A percentile compares a stretch with the other conserved stretches of the same genome.
These are phyloP conservation scores for Diaporthe aspalathi DNA, from an alignment of 2,329 filamentous ascomycete species.

Conservation along the genomic window DNA sequence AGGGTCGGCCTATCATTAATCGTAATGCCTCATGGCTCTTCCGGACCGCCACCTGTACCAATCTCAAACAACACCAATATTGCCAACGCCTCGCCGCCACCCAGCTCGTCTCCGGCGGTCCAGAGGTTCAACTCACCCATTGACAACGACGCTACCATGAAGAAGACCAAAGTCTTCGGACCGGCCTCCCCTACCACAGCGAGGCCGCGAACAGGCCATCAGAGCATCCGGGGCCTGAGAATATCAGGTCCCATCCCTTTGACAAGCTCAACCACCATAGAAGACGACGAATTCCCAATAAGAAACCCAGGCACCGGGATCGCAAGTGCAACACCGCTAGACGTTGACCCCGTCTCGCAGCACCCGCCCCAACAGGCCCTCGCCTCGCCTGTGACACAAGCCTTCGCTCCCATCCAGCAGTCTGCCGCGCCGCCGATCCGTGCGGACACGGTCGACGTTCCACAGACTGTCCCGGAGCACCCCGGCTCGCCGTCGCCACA, in stretches of 20 bases:
- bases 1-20: slow-evolving; percentile 35
- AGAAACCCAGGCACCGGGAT: slow-evolving; percentile 56
- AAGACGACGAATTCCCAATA: slow-evolving; percentile 67
- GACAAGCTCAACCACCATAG: slow-evolving; percentile 50
- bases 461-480: slow-evolving; percentile 39
- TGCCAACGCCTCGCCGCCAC: slow-evolving; percentile 30
- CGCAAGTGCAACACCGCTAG: slow-evolving; percentile 47
- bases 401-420: slow-evolving; percentile 30
- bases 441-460: slow-evolving; percentile 40
- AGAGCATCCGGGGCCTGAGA: slow-evolving; percentile 64
- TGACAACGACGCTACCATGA: slow-evolving; percentile 32
- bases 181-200: slow-evolving; percentile 49
- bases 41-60: slow-evolving; percentile 42
- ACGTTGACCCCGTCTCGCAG: slow-evolving; percentile 34
- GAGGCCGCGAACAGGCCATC: slow-evolving; percentile 54
- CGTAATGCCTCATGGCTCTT: slow-evolving; percentile 45
- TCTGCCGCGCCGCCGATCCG: slow-evolving; percentile 33
- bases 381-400: slow-evolving; percentile 34
- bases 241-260: slow-evolving; percentile 73
- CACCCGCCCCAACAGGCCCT: slow-evolving; percentile 42
- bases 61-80: slow-evolving; percentile 30
- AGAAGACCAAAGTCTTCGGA: slow-evolving; percentile 38
- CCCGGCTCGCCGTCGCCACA: slow-evolving; percentile 44
- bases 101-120: slow-evolving; percentile 16
- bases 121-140: slow-evolving; percentile 29